Evolutionary conservation across 192 early-diverging fungal species (phyloP).

Genomic region (Dimargaris verticillata): DNA sequence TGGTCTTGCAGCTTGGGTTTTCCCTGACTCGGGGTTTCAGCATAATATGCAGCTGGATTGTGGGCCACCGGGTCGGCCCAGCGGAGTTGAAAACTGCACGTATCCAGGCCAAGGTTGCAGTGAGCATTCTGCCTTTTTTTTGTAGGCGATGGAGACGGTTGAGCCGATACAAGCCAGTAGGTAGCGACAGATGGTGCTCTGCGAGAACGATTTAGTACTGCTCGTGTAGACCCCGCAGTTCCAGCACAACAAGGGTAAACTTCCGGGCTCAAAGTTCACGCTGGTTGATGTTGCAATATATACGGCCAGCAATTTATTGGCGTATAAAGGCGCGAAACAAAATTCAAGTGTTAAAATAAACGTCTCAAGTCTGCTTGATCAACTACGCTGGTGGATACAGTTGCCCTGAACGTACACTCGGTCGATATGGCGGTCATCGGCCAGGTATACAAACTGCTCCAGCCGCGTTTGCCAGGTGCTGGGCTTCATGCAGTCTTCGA

Average conservation of each 20-base stretch:
- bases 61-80: too few relatives aligned
- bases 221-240: neutral
- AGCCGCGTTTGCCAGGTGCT: conserved; percentile 18
- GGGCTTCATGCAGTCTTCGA: conserved; percentile 26
- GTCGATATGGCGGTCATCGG: conserved; percentile 71
- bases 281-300: neutral
- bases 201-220: neutral
- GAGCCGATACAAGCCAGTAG: too few relatives aligned
- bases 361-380: neutral
- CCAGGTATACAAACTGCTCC: conserved; percentile 84
- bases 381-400: conserved; percentile 16
- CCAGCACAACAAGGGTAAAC: too few relatives aligned
- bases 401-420: conserved; percentile 69
- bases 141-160: too few relatives aligned
- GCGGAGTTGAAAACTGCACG: too few relatives aligned
- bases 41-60: too few relatives aligned
- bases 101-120: too few relatives aligned
- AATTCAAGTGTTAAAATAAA: neutral
- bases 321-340: neutral
- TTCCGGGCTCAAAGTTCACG: too few relatives aligned
- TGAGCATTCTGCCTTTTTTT: too few relatives aligned
- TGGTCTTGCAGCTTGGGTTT: too few relatives aligned
- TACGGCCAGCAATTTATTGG: neutral
- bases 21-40: too few relatives aligned
- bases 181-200: neutral